Base-by-base conservation (phyloP, 2,329 filamentous ascomycete species). In the Lachnellula cervina region DNA sequence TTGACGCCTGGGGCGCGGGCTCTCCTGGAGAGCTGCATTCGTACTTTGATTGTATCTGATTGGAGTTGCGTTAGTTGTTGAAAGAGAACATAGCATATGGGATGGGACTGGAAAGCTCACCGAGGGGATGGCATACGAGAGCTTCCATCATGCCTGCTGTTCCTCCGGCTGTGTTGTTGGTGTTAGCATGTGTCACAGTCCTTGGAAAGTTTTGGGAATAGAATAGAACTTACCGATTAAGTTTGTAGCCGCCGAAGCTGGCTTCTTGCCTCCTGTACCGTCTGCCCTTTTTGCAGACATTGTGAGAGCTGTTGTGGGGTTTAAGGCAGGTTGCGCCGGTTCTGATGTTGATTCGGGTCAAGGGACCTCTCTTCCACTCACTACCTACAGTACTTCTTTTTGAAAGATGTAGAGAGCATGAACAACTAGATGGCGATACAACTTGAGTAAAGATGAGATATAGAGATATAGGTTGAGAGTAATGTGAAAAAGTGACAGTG, bases 131-230 rank as follows among this genome's bases (percentile, higher is more conserved):
- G 74, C 94, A 99, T 52, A 79, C 91, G 60, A 99, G 85, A 49
- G 94, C 94, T 76, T 99, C 94, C 92, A 97, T 97, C 93, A 97
- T 97, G 70, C 94, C 94, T 66, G 94, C 94, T 74, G 90, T 90
- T 71, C 94, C 94, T 71, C 94, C 94, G 72, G 94, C 94, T 96
- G 66, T 66, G 45, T 25, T 14, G 28, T 2, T 34, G 19, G 2
- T 35, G 43, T 63, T n/a, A n/a, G n/a, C n/a, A n/a, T n/a, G n/a
- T n/a, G n/a, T n/a, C n/a, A n/a, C n/a, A n/a, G n/a, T n/a, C n/a
- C n/a, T n/a, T n/a, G n/a, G n/a, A n/a, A n/a, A n/a, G n/a, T n/a
- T n/a, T n/a, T n/a, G n/a, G n/a, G 7, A 17, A 28, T 55, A 49
- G 21, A 45, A 51, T 46, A 54, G 47, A 38, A 63, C 69, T 67